Base-by-base conservation (phyloP, 441 rosid species). In the Pelargonium citronellum region DNA sequence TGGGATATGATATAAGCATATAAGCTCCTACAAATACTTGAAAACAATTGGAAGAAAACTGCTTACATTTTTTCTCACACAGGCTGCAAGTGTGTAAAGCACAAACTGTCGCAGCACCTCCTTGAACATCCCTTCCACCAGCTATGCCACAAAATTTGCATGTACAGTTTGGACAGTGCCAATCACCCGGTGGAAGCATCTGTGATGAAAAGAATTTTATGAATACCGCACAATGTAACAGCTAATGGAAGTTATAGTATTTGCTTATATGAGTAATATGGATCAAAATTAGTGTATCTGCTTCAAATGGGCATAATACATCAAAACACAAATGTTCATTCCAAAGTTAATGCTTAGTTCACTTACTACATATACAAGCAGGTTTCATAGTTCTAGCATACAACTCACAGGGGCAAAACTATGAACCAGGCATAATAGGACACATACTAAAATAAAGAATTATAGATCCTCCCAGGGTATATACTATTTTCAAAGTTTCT, bases 91-190 rank as follows among this genome's bases (percentile, higher is more conserved):
- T 77, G 66, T 78, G 85, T 60, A 89, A 79, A 44, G 68, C 74
- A 53, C 64, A 68, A 70, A 70, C 69, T 20, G 70, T 66, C 30
- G 39, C 9, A 64, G 74, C 82, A 75, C 76, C 83, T 55, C 47
- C 84, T 74, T 79, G 67, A 64, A 58, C 72, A 82, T 73, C 57
- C 69, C 81, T 68, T 24, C 75, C 75, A 70, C 75, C 80, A 34
- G 85, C 95, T 66, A 71, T 67, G 71, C 88, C 85, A 75, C 97
- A 95, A 79, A 86, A 87, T 81, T 88, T 91, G 88, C 99, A 95
- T 7, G 87, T 89, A 78, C 99, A 95, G 67, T 89, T 86, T 71
- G 97, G 96, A 75, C 99, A 95, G 77, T 87, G 91, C 99, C 99
- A 95, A 70, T 95, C 96, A 20, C 94, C 97, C 13, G 71, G 75